A percentile compares a stretch with the other conserved stretches of the same genome.
Evolutionary conservation across 2,329 filamentous ascomycete genomes (phyloP).

Genomic region (Sarocladium kiliense): DNA sequence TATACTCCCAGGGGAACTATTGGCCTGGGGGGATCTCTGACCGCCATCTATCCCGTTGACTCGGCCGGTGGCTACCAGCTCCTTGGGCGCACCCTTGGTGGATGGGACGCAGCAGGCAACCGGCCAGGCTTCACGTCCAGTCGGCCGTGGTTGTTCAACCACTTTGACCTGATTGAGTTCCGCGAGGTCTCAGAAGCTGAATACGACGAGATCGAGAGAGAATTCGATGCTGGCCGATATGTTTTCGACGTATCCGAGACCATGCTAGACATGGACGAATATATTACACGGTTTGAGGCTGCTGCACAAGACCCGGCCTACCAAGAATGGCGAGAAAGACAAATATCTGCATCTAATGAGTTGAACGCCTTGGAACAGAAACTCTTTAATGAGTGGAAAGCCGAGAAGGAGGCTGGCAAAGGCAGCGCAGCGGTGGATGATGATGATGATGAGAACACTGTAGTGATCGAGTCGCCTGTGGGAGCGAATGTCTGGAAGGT

Average conservation of each 20-base stretch:
- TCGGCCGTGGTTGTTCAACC: conserved; percentile 29
- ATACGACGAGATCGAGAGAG: conserved; percentile 19
- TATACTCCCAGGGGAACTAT: conserved; percentile 27
- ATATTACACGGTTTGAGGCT: conserved; percentile 17
- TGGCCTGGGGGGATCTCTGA: conserved; percentile 25
- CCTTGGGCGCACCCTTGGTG: conserved; percentile 21
- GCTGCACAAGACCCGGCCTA: conserved; percentile 15
- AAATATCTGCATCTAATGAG: conserved; percentile 14
- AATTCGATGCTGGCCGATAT: conserved; percentile 23
- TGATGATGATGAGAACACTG: conserved; percentile 18
- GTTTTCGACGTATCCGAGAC: conserved; percentile 20
- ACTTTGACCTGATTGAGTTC: conserved; percentile 27
- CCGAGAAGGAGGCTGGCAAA: conserved; percentile 16
- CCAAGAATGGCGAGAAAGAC: conserved; percentile 15
- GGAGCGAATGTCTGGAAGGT: conserved; percentile 52
- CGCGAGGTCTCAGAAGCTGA: conserved; percentile 23
- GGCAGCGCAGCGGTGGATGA: conserved; percentile 14
- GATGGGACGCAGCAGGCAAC: conserved; percentile 26
- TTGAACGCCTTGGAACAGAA: conserved; percentile 18
- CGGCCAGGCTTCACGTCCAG: conserved; percentile 21
- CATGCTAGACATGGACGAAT: conserved; percentile 24
- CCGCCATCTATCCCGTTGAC: conserved; percentile 26
- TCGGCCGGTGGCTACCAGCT: conserved; percentile 30
- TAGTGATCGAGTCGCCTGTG: conserved; percentile 34
- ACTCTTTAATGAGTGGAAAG: conserved; percentile 25